Evolutionary conservation across 495 filamentous ascomycete species (phyloP), one percentile per base, ranked within the genome.

Genomic region (Penicillium antarcticum): DNA sequence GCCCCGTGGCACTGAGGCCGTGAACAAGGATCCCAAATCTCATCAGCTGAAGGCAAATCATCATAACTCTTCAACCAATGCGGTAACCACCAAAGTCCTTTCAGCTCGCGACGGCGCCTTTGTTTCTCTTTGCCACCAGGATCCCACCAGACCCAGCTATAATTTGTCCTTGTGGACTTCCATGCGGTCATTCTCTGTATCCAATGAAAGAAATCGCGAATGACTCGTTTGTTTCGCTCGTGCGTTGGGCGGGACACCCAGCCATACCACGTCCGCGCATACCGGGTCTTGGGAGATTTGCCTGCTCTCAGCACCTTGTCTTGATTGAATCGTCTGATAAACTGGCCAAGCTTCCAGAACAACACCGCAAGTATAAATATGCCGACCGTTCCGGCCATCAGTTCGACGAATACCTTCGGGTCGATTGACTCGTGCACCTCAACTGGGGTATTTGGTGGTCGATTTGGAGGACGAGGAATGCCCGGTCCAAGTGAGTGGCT

Each of bases 231-330:
- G 43, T 62, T 63, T 9, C 57, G 44, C 26, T 74, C 54, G 26
- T 73, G 71, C 2, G 52, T 65, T 14, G 70, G 52, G 5, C 56
- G 39, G 5, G 67, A 45, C 3, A 75, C 62, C 74, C 74, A 77
- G 35, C 74, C 74, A 45, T 77, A 77, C 74, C 74, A 77, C 12
- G 72, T 77, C 38, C 61, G 67, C 21, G 68, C 61, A 53, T 70
- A 75, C 9, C 74, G 71, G 49, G 60, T 54, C 3, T 53, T 58
- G 11, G 63, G 46, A 4, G 54, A 36, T 51, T 67, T 77, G 24
- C 68, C 69, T 34, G 46, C 56, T 36, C 53, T 14, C 19, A 73
- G 47, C 32, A 77, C 65, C 53, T 59, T 68, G 21, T 61, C 34
- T 48, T 55, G 52, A 7, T 65, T 74, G 42, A 73, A 69, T 6